Percentiles rank a stretch among this genome's conserved stretches.
These are phyloP conservation scores for Atkinsonella hypoxylon DNA, from an alignment of 2,329 filamentous ascomycete genomes.

Conservation along the genomic window DNA sequence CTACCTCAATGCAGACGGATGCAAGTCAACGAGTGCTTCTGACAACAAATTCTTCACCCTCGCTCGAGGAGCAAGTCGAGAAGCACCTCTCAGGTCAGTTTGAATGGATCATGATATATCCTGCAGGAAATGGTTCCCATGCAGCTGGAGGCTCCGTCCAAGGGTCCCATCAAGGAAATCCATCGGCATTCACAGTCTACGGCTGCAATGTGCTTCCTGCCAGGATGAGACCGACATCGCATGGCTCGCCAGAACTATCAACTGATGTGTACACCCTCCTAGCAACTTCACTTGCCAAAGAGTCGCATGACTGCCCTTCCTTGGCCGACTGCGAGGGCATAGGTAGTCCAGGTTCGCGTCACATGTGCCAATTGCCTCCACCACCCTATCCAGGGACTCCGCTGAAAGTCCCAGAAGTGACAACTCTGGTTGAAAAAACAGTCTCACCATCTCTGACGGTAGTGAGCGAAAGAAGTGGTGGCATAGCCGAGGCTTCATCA, in stretches of 20 bases:
- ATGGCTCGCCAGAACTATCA: not conserved
- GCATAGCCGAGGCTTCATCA: conserved; percentile 23
- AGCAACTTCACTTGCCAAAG: conserved; percentile 29
- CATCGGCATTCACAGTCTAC: conserved; percentile 19
- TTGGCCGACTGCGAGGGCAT: conserved; percentile 10
- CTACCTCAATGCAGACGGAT: not conserved
- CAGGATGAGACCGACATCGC: not conserved
- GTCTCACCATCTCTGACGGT: conserved; percentile 22
- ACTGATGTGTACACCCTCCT: conserved; percentile 34
- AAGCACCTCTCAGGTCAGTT: conserved; percentile 37
- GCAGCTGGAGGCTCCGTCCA: conserved; percentile 10
- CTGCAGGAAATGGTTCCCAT: conserved; percentile 16
- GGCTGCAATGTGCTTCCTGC: conserved; percentile 38
- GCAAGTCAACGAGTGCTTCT: not conserved
- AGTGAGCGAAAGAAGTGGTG: conserved; percentile 20
- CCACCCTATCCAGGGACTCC: conserved; percentile 14
- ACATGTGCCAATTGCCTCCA: conserved; percentile 6
- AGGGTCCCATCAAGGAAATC: not conserved
- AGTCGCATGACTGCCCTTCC: conserved; percentile 10
- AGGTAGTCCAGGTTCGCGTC: conserved; percentile 5
- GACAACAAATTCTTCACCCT: not conserved
- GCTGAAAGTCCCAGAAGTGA: conserved; percentile 18
- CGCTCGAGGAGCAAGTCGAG: conserved; percentile 19
- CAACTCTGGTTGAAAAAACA: conserved; percentile 19
- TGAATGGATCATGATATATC: conserved; percentile 35